phyloP scores from a whole-genome alignment of 2,329 filamentous ascomycete species.

The Trematosphaeria pertusa region DNA sequence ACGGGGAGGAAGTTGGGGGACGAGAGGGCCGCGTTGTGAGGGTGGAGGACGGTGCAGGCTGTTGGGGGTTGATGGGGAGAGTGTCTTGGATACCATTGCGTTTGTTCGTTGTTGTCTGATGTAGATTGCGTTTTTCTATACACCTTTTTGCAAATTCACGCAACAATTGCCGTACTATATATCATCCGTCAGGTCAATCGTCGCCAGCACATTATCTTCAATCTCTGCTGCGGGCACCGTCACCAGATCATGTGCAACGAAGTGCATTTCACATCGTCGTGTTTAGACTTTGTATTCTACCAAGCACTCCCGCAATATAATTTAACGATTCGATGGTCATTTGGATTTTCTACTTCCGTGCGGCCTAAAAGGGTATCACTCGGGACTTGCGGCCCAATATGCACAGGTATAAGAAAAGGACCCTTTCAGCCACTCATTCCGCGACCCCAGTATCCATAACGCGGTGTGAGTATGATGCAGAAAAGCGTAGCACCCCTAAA shows the following conservation, averaged over 20 bases:
- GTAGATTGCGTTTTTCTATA: no score
- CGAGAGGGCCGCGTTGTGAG: constrained; percentile 42
- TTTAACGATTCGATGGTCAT: background rate
- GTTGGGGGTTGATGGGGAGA: no score
- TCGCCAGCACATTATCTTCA: background rate
- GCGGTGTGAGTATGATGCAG: background rate
- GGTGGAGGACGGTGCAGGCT: background rate
- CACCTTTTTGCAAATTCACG: no score
- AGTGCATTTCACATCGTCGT: background rate
- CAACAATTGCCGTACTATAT: no score
- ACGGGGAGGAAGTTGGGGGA: constrained; percentile 64
- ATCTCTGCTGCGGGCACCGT: background rate
- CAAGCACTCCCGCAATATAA: no score
- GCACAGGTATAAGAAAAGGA: constrained; percentile 3
- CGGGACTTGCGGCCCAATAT: constrained; percentile 8
- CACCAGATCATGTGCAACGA: background rate
- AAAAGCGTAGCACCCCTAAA: no score
- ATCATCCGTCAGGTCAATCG: background rate
- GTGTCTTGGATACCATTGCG: no score
- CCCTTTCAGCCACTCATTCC: background rate
- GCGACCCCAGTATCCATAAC: background rate
- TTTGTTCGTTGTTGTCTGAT: no score
- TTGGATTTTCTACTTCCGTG: background rate
- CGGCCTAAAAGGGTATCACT: constrained; percentile 12
- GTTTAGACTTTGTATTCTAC: no score